Evolutionary conservation across 768 basidiomycete genomes (phyloP), one percentile per base, ranked within the genome.

Genomic region (Pleurotus ostreatus): DNA sequence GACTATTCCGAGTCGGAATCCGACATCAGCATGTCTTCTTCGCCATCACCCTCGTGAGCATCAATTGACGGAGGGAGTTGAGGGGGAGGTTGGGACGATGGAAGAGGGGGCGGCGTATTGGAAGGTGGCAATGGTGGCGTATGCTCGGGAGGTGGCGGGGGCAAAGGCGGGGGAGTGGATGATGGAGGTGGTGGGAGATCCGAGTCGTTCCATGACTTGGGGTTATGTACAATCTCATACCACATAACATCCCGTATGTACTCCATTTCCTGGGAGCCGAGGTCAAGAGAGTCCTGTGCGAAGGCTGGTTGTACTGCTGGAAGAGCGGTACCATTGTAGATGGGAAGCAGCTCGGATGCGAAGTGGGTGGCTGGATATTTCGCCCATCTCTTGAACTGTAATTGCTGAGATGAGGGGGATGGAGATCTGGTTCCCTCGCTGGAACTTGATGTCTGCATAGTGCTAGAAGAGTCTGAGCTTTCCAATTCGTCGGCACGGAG

Each of bases 321-420:
- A n/a, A 55, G 55, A 61, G 43, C 60, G 48, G 46, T 61, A 38
- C 78, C 77, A 8, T 66, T 73, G 63, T 83, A 87, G 1, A 80
- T 52, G 4, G 81, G 80, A 13, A 90, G 79, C 25, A 75, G 73
- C 40, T 74, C 68, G 37, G 75, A 84, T 3, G 80, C 78, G 62
- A 90, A 90, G 57, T 82, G 76, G 8, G 77, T 76, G 38, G 73
- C 66, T 3, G 86, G 84, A 62, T 86, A 90, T 37, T 58, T 65
- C 9, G 85, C 88, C 88, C 89, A 89, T 52, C 86, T 66, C 11
- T 56, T 57, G 30, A 55, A 18, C 38, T 13, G 57, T 12, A 30
- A 46, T 37, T 54, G 40, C 12, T 34, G 57, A 5, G 46, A 30
- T 22, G 47, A 55, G 40, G 22, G 56, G 40, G 22, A 7, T 30